phyloP scores from a whole-genome alignment of 108 stramenopile genomes.

The Skeletonema potamos region DNA sequence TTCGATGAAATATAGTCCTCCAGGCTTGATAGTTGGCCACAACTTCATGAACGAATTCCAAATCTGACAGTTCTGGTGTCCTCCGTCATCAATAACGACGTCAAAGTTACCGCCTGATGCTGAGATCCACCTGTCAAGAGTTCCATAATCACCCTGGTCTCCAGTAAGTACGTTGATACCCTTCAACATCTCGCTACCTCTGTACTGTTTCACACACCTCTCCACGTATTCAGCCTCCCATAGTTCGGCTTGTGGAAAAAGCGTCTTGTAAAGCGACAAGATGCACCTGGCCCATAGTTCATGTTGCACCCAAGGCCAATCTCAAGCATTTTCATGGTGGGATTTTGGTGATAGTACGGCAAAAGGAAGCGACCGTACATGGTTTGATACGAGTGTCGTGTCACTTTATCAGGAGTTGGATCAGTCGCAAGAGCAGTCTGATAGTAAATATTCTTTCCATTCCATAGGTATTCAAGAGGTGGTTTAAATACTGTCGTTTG shows the following conservation, averaged over 20 bases:
- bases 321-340: constrained; percentile 3
- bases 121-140: constrained; percentile 11
- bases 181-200: not conserved
- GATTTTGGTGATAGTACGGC: not conserved
- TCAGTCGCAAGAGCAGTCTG: not conserved
- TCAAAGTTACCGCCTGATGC: constrained; percentile 18
- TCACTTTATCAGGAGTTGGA: constrained; percentile 1
- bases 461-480: no score
- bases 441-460: no score
- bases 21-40: constrained; percentile 5
- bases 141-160: constrained; percentile 14
- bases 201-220: constrained; percentile 7
- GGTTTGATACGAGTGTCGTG: not conserved
- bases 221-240: constrained; percentile 24
- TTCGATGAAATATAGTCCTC: constrained; percentile 17
- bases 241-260: constrained; percentile 16
- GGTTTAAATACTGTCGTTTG: no score
- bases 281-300: constrained; percentile 25
- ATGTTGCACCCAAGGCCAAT: constrained; percentile 9
- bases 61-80: constrained; percentile 27
- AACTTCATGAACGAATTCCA: constrained; percentile 10
- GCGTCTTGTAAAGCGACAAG: constrained; percentile 9
- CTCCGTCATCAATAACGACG: constrained; percentile 23
- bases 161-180: constrained; percentile 8
- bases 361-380: constrained; percentile 2